phyloP scores from a whole-genome alignment of 495 filamentous ascomycete genomes.

The Annulohypoxylon bovei region DNA sequence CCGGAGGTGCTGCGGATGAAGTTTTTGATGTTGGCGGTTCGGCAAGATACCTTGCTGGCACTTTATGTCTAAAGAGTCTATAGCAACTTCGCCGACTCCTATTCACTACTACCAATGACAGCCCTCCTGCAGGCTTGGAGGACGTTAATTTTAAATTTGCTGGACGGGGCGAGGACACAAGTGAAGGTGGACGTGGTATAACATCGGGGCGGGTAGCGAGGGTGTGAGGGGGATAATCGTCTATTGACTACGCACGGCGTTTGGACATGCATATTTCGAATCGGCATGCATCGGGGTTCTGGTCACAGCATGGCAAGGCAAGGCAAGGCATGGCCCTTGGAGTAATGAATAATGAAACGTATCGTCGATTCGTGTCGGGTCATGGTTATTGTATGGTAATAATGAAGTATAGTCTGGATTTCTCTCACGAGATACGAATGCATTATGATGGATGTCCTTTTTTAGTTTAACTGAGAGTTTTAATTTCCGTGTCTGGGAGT shows the following conservation, averaged over 20 bases:
- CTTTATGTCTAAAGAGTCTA: too few species aligned
- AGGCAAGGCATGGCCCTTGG: constrained; percentile 2
- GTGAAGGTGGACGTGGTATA: background rate
- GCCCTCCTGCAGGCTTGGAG: background rate
- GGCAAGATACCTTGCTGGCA: background rate
- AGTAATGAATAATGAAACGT: background rate
- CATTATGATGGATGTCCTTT: background rate
- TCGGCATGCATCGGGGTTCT: constrained; percentile 20
- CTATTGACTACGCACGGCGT: constrained; percentile 4
- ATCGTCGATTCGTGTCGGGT: background rate
- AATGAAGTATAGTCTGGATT: constrained; percentile 13
- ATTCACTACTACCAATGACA: background rate
- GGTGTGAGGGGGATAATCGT: background rate
- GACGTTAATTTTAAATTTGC: background rate
- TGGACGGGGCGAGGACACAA: background rate
- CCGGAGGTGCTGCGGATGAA: constrained; percentile 61
- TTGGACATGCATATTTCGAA: constrained; percentile 28
- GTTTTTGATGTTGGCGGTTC: background rate
- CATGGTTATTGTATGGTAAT: constrained; percentile 7
- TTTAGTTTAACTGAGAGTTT: too few species aligned
- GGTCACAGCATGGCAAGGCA: background rate
- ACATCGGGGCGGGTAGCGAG: background rate
- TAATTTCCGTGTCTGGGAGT: too few species aligned
- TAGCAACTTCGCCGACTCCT: background rate
- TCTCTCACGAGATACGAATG: constrained; percentile 37